Base-by-base conservation (phyloP, 345 rosid genomes). In the Linum tenue region DNA sequence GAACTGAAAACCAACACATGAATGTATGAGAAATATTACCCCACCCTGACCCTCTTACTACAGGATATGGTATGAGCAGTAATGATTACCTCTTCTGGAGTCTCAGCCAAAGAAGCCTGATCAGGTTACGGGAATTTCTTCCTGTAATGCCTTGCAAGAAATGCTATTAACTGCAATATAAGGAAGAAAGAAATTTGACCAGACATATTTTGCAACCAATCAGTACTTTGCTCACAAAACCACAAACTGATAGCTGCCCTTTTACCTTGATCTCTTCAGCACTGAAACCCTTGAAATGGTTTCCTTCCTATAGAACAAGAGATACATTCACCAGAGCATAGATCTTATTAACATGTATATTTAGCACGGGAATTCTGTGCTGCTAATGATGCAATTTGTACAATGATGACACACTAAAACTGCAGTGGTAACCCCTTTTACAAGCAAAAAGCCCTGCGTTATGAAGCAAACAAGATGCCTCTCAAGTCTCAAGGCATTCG, bases 401-500 rank as follows among this genome's bases (percentile, higher is more conserved):
- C 89, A 84, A 73, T 81, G 67, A 86, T 77, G 58, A 88, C 86
- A 60, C 60, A 76, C 72, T 75, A 82, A 37, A 91, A 82, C 79
- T 82, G 81, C 83, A 85, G 70, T 88, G 96, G 67, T 88, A 86
- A 68, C 91, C 88, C 76, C 79, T 86, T 78, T 80, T 80, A 73
- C 89, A 75, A 62, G 72, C 66, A 69, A 76, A 70, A 56, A 77
- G 74, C 51, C 96, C 96, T 7, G 82, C 69, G 67, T 76, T 80
- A 73, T 88, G 96, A 71, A 88, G 88, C 74, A 84, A 78, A 69
- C 91, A 88, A 12, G 96, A 88, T 74, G 86, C 96, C 75, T 22
- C 31, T 22, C 31, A 22, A 22, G 31, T 22, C 31, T 84, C 82
- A 39, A 88, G 85, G 68, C 80, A 83, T 73, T 86, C 91, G 66